Conservation (phyloP, 1,284 basidiomycete genomes). For the Waitea zeae region DNA sequence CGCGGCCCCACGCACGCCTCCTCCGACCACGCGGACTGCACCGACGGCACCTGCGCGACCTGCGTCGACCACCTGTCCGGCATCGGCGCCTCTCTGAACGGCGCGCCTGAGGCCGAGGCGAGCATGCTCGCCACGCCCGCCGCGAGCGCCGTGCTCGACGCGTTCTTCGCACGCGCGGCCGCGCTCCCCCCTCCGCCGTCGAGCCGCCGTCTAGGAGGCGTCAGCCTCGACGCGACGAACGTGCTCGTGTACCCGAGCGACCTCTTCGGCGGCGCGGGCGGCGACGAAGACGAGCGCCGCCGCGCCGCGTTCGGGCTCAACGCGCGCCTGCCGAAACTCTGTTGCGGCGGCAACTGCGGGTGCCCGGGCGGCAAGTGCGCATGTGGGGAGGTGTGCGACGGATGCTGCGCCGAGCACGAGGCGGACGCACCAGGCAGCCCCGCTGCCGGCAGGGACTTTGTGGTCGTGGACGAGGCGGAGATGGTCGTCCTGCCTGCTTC, state of each 20-base stretch:
- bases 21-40: conserved; percentile 28
- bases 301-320: conserved; percentile 25
- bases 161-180: conserved; percentile 46
- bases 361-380: conserved; percentile 27
- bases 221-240: conserved; percentile 28
- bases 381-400: conserved; percentile 33
- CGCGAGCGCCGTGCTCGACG: conserved; percentile 24
- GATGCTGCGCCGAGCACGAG: conserved; percentile 22
- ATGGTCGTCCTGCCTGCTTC: no score
- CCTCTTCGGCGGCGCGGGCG: conserved; percentile 12
- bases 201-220: conserved; percentile 19
- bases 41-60: conserved; percentile 36
- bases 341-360: conserved; percentile 33
- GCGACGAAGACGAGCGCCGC: conserved; percentile 15
- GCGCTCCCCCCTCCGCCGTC: conserved; percentile 35
- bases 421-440: no score
- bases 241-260: conserved; percentile 25
- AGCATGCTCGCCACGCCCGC: no score
- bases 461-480: no score
- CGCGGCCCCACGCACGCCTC: conserved; percentile 30
- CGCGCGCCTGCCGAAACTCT: conserved; percentile 47
- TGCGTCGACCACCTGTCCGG: conserved; percentile 38
- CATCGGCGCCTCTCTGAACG: conserved; percentile 16
- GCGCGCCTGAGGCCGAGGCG: no score
- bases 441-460: no score